These are phyloP conservation scores for Echium plantagineum DNA, from an alignment of 257 asterid genomes.

Conservation along the genomic window DNA sequence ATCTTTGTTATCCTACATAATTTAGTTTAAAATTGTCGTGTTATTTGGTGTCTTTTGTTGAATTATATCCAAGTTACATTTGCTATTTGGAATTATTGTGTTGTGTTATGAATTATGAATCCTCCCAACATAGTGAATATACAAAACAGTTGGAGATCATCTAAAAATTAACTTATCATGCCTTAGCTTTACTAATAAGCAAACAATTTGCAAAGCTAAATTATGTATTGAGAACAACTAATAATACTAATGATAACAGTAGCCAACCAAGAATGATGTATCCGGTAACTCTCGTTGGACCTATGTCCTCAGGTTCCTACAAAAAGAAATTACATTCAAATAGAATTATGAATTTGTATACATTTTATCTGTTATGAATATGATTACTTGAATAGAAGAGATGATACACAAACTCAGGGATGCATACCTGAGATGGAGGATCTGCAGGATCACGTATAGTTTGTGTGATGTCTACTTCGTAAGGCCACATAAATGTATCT, in stretches of 20 bases:
- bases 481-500: slow-evolving; percentile 58
- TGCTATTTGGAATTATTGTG: no score
- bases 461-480: slow-evolving; percentile 51
- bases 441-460: slow-evolving; percentile 7
- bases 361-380: background rate
- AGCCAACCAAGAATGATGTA: slow-evolving; percentile 47
- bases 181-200: background rate
- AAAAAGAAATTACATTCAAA: background rate
- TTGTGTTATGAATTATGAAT: no score
- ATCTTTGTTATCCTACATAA: no score
- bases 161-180: no score
- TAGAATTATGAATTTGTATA: background rate
- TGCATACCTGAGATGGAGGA: slow-evolving; percentile 71
- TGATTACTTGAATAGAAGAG: background rate
- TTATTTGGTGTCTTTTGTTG: no score
- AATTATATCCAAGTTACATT: no score
- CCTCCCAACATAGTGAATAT: no score
- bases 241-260: slow-evolving; percentile 32
- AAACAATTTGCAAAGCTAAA: background rate
- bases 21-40: no score
- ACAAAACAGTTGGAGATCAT: no score
- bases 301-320: slow-evolving; percentile 70
- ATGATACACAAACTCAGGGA: background rate
- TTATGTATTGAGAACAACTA: slow-evolving; percentile 26
- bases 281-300: slow-evolving; percentile 51